Conservation (phyloP, 257 asterid genomes). For the Capsicum chinense region DNA sequence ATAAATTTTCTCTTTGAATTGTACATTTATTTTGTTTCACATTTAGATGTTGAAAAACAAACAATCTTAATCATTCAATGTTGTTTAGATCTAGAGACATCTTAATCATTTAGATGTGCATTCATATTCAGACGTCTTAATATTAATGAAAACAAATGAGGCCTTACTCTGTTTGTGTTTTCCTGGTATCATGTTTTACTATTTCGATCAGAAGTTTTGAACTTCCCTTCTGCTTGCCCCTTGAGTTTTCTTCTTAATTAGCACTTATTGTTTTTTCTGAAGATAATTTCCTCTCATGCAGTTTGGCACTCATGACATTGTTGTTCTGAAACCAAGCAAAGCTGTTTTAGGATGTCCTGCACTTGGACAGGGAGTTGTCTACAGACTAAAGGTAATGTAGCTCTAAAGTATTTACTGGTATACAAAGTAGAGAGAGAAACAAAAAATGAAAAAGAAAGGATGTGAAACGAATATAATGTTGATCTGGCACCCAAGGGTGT, state of each 20-base stretch:
- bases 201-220: background rate
- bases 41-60: too few relatives aligned
- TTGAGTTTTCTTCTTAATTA: conserved; percentile 23
- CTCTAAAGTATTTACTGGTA: conserved; percentile 25
- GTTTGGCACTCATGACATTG: conserved; percentile 96
- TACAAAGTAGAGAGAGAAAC: background rate
- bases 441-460: background rate
- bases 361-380: conserved; percentile 96
- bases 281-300: conserved; percentile 38
- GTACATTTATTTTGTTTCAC: too few relatives aligned
- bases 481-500: background rate
- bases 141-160: too few relatives aligned
- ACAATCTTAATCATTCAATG: too few relatives aligned
- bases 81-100: too few relatives aligned
- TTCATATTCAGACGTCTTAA: too few relatives aligned
- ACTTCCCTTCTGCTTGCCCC: background rate
- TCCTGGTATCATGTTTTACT: conserved; percentile 5
- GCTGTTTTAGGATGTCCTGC: conserved; percentile 88
- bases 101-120: too few relatives aligned
- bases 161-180: background rate
- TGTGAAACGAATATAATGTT: background rate
- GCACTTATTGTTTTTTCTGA: conserved; percentile 29
- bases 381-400: conserved; percentile 75
- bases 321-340: conserved; percentile 85
- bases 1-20: too few relatives aligned